Conservation (phyloP, 2,329 filamentous ascomycete genomes). For the Aspergillus cejpii region DNA sequence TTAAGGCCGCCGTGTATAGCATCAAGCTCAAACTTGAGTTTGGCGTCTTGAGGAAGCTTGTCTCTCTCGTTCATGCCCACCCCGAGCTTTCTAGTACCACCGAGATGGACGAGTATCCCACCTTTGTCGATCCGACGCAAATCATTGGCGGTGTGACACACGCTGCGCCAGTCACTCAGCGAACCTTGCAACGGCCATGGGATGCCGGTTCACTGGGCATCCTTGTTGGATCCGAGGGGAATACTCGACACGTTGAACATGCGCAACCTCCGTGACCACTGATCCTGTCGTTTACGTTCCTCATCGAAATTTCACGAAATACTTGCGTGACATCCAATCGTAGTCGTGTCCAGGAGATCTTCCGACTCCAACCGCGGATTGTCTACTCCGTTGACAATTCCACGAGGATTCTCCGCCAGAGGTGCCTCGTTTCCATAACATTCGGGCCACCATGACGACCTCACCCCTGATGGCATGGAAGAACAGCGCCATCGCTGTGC, state of each 20-base stretch:
- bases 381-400: too few species aligned
- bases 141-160: conserved; percentile 36
- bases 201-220: conserved; percentile 27
- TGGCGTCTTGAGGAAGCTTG: conserved; percentile 41
- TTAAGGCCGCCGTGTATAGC: conserved; percentile 45
- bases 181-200: conserved; percentile 16
- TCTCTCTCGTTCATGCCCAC: conserved; percentile 34
- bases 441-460: too few species aligned
- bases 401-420: too few species aligned
- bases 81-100: conserved; percentile 27
- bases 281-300: neutral
- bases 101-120: conserved; percentile 33
- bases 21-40: conserved; percentile 48
- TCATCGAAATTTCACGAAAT: neutral
- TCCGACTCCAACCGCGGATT: too few species aligned
- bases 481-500: too few species aligned
- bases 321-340: neutral
- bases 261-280: conserved; percentile 15
- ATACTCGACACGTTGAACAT: conserved; percentile 17
- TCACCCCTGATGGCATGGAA: too few species aligned
- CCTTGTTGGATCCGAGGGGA: conserved; percentile 20
- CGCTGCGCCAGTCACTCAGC: conserved; percentile 19
- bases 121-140: conserved; percentile 38
- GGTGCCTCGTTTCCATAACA: too few species aligned
- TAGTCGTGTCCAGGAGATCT: too few species aligned